Base-by-base conservation (phyloP, 352 stramenopile species). In the Globisporangium nagaii region DNA sequence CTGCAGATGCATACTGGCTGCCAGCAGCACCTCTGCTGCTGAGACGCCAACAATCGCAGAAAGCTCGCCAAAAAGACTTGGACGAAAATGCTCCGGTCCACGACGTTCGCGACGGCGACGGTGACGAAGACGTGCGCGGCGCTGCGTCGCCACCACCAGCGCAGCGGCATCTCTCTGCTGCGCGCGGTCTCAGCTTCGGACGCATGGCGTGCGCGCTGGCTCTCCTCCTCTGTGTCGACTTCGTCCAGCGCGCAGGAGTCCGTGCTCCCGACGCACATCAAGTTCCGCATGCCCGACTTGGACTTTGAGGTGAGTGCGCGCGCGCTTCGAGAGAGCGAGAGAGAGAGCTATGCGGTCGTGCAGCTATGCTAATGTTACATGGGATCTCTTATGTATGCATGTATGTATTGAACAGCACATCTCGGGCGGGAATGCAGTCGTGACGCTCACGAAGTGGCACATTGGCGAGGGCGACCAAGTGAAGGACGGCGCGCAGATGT, bases 211-310 rank as follows among this genome's bases (percentile, higher is more conserved):
- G 13, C 35, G 15, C 47, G 56, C 47, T 57, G 42, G 37, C 32
- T 63, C 39, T 63, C 30, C 24, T 36, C 40, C 13, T 30, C 20
- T 15, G 20, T 10, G 34, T 15, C 34, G 7, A 19, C 32, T 11
- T 19, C 42, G 4, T 48, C 42, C 8, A 48, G 28, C 4, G 22
- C 37, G 13, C 5, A 27, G 19, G 44, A 54, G 36, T 41, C 36
- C 27, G 30, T 50, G 36, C 68, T 94, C 40, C 84, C 84, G 12
- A 55, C 62, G 44, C 84, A 94, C 65, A 85, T 86, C 63, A 92
- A 92, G 70, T 92, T 94, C 68, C 82, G 84, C 60, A 90, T 94
- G 79, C 78, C 84, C 22, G 82, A 94, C 60, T 56, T 94, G 53
- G 75, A 94, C 61, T 91, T 94, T 63, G 79, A 88, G 68, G 78